Base-by-base conservation (phyloP, 129 eudicot species). In the Pulicaria dysenterica region DNA sequence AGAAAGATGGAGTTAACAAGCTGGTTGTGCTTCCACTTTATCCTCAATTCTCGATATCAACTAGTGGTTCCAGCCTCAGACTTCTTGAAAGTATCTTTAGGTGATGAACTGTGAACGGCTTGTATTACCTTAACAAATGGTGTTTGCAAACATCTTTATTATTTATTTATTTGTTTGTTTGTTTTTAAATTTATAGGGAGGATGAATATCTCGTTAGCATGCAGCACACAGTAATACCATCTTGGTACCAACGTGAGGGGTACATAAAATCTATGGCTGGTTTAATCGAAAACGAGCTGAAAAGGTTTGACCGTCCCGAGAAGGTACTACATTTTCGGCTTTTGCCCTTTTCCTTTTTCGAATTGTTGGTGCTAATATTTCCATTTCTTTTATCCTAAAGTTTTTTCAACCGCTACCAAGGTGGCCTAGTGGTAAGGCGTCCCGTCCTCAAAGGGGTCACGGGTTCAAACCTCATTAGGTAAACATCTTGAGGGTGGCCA, bases 231-330 rank as follows among this genome's bases (percentile, higher is more conserved):
- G 98, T 93, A 8, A 93, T 93, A 57, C 98, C 98, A 59, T 93
- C 98, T 68, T 93, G 98, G 98, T 93, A 93, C 78, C 98, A 93
- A 74, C 96, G 98, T 34, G 95, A 89, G 83, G 98, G 98, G 64
- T 92, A 92, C 64, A 89, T 85, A 16, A 92, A 85, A 84, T 85
- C 98, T 74, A 92, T 92, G 98, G 96, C 92, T 17, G 76, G 82
- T 79, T 84, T 93, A 82, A 93, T 93, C 55, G 88, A 93, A 77
- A 85, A 81, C 7, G 98, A 93, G 78, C 70, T 93, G 54, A 60
- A 14, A 80, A 85, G 77, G 17, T 93, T 93, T 78, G 89, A 85
- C 59, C 31, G 47, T 37, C 92, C 96, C 56, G 85, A 83, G 58
- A 76, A 87, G 96, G 98, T 93, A 69, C 51, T 48, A 49, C 16